Percentiles rank a stretch among this genome's conserved stretches.
These are phyloP conservation scores for Phytopythium cucurbitacearum DNA, from an alignment of 352 stramenopile genomes.

Conservation along the genomic window DNA sequence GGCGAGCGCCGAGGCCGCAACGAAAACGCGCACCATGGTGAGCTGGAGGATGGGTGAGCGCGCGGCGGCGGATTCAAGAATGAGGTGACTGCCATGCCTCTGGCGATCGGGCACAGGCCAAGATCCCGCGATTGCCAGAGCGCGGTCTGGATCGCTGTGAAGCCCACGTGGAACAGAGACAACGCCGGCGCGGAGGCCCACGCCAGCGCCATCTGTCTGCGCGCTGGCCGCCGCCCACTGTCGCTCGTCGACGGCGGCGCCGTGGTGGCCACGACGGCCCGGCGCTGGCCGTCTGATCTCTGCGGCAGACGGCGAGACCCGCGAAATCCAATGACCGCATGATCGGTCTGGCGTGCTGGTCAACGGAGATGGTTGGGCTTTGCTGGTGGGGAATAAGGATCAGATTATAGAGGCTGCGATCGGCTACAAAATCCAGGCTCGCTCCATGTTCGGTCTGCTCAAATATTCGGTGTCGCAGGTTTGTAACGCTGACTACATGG, in stretches of 20 bases:
- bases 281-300: too few relatives aligned
- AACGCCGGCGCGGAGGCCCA: neutral
- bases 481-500: neutral
- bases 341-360: too few relatives aligned
- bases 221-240: too few relatives aligned
- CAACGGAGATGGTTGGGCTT: too few relatives aligned
- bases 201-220: neutral
- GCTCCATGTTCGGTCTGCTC: too few relatives aligned
- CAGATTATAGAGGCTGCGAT: too few relatives aligned
- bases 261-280: too few relatives aligned
- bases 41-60: neutral
- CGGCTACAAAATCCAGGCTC: too few relatives aligned
- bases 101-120: neutral
- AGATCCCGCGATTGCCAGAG: conserved; percentile 1
- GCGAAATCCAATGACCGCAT: too few relatives aligned
- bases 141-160: neutral
- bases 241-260: too few relatives aligned
- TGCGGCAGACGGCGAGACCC: too few relatives aligned
- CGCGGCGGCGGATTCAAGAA: conserved; percentile 20
- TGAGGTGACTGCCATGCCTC: conserved; percentile 6
- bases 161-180: neutral
- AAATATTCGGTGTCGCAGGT: neutral
- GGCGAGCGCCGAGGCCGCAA: conserved; percentile 23
- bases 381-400: too few relatives aligned
- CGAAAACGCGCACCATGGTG: conserved; percentile 40